Base-by-base conservation (phyloP, 169 alveolate species). In the Cystoisospora suis region DNA sequence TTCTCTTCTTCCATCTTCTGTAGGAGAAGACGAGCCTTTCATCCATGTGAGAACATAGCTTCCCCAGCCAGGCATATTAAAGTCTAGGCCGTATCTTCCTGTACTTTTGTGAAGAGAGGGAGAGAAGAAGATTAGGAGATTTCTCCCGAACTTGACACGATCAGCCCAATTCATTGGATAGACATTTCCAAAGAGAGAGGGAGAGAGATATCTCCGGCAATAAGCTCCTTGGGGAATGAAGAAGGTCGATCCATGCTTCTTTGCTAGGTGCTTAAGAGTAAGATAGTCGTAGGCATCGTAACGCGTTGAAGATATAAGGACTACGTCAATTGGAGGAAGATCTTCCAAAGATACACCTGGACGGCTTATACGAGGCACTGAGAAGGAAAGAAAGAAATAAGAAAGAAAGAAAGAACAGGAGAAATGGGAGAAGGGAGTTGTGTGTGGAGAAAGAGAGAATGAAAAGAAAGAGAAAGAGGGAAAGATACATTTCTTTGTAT, bases 281-380 rank as follows among this genome's bases (percentile, higher is more conserved):
- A 36, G 36, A 17, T 44, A 9, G 49, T 81, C 88, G 46, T 44
- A 44, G 46, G 88, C 72, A 53, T 81, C 88, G 88, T 46, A 81
- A 27, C 72, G 53, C 12, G 38, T 42, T 7, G 88, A 81, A 6
- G 88, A 44, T 20, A 81, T 45, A 12, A 81, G 75, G 4, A 81
- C 75, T 1, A 53, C 47, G 75, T 81, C 88, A 20, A 81, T 81
- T 44, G 88, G 75, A 12, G 88, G 88, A 20, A 81, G 75, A 32
- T 5, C n/a, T 20, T 17, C 59, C 72, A 81, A 29, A 15, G 88
- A 47, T 9, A 81, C 72, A 7, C 56, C 88, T 3, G 88, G 56
- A n/a, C 34, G 88, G n/a, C 88, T 49, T 20, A 81, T 38, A 0
- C 88, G 88, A 3, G 72, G 88, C 75, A 81, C 88, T 81, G 88